Percentiles rank a stretch among this genome's conserved stretches.
Conservation (phyloP, 73 alveolate genomes). For the Blepharisma japonicum region DNA sequence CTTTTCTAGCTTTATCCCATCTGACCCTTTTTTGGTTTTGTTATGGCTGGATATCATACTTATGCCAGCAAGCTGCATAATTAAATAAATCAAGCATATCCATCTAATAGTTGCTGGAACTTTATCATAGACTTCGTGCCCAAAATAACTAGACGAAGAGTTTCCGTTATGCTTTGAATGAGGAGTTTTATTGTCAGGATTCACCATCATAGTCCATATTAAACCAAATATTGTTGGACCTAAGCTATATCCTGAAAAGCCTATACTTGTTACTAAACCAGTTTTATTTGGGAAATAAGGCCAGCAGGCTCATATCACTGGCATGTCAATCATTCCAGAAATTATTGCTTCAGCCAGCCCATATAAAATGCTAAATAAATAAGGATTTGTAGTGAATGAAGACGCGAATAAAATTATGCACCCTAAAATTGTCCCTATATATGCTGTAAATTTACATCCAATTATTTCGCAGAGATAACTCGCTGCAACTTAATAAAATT, state of each 20-base stretch:
- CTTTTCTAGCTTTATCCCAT: not conserved
- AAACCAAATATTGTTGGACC: not conserved
- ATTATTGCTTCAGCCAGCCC: not conserved
- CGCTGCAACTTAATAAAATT: no score
- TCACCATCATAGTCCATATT: not conserved
- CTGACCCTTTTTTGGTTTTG: not conserved
- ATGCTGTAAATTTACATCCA: no score
- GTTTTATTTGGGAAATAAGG: not conserved
- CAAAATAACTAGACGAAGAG: not conserved
- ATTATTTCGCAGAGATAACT: no score
- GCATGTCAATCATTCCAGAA: not conserved
- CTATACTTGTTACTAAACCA: not conserved
- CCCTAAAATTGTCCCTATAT: no score
- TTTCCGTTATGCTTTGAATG: not conserved
- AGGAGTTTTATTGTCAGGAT: not conserved
- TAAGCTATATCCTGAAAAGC: not conserved
- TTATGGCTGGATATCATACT: not conserved
- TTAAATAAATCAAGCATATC: not conserved
- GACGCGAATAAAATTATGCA: no score
- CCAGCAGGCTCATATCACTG: not conserved
- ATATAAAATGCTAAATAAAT: no score
- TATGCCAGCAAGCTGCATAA: not conserved
- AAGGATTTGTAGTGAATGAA: no score
- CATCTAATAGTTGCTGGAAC: not conserved
- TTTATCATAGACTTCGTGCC: not conserved